phyloP scores from a whole-genome alignment of 2,329 filamentous ascomycete genomes.

The Arthrocladium fulminans region DNA sequence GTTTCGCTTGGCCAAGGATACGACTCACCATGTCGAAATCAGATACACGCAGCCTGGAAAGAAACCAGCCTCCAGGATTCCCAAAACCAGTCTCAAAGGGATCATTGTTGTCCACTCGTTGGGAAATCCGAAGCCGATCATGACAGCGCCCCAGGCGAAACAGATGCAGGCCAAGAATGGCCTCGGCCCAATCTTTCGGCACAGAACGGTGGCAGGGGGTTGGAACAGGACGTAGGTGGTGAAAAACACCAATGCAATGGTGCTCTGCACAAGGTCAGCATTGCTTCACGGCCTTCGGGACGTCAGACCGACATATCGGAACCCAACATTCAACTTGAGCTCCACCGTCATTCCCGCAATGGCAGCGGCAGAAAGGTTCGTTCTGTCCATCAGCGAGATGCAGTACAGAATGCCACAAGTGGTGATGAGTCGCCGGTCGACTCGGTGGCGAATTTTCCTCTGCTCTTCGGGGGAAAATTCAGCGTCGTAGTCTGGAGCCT shows the following conservation, averaged over 20 bases:
- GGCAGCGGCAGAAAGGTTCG: slow-evolving; percentile 63
- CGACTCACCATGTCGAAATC: not conserved
- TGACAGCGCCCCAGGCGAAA: slow-evolving; percentile 35
- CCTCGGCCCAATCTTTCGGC: slow-evolving; percentile 52
- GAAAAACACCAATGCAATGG: slow-evolving; percentile 65
- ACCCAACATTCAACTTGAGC: slow-evolving; percentile 24
- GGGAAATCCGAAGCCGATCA: slow-evolving; percentile 26
- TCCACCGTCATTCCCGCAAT: slow-evolving; percentile 49
- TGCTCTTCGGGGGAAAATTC: slow-evolving; percentile 8
- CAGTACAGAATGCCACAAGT: slow-evolving; percentile 62
- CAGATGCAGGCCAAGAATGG: slow-evolving; percentile 25
- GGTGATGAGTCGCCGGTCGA: slow-evolving; percentile 58
- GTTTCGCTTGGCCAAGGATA: not conserved
- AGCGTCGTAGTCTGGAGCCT: not conserved
- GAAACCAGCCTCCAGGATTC: slow-evolving; percentile 52
- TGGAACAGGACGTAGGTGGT: slow-evolving; percentile 63
- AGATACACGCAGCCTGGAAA: slow-evolving; percentile 4
- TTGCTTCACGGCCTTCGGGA: not conserved
- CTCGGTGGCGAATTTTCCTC: slow-evolving; percentile 33
- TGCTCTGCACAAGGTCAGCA: slow-evolving; percentile 19
- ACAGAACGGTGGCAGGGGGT: slow-evolving; percentile 58
- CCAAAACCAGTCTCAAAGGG: slow-evolving; percentile 40
- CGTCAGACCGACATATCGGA: slow-evolving; percentile 17
- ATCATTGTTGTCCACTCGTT: slow-evolving; percentile 19
- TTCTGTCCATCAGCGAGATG: slow-evolving; percentile 68